Evolutionary conservation across 306 rosid species (phyloP), one percentile per base, ranked within the genome.

Genomic region (Vigna hirtella): DNA sequence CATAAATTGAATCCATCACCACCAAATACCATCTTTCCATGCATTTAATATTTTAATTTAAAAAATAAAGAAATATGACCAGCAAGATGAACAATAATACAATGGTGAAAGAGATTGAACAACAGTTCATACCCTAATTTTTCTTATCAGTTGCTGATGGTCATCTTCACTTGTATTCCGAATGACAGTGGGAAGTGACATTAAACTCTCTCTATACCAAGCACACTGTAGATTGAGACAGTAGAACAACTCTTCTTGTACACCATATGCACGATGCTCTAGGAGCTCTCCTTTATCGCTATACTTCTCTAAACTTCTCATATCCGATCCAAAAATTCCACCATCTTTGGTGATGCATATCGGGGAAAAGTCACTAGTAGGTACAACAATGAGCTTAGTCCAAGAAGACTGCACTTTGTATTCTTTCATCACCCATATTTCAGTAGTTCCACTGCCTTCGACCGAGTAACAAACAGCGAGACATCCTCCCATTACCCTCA

Each of bases 361-460:
- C 0, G 73, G 72, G 20, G 4, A 59, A 6, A 4, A 36, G 6
- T 52, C n/a, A 67, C 0, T 43, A 17, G 40, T 0, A 14, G 50
- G 38, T 10, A 52, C 12, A 17, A 52, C 49, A n/a, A 11, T 16
- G 16, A 1, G 16, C 73, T 66, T 73, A 9, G 70, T 73, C 79
- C 79, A 73, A 47, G 67, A 62, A 72, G 49, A 43, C 14, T 43
- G 49, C 14, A 43, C 49, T 49, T 49, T 26, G 4, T 80, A 80
- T 38, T 72, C 68, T 55, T 65, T 64, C 79, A 80, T 80, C 38
- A 80, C 2, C 69, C 83, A 53, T 66, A 81, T 74, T 15, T 56
- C 53, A 8, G 26, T 12, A 9, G 0, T 3, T 2, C 0, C 6
- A 24, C 36, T 1, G 16, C 16, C 36, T 57, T 1, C 10, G 18